Percentiles rank a stretch among this genome's conserved stretches.
Evolutionary conservation across 805 yeast genomes (phyloP).

Genomic region (Candida ascalaphidarum): DNA sequence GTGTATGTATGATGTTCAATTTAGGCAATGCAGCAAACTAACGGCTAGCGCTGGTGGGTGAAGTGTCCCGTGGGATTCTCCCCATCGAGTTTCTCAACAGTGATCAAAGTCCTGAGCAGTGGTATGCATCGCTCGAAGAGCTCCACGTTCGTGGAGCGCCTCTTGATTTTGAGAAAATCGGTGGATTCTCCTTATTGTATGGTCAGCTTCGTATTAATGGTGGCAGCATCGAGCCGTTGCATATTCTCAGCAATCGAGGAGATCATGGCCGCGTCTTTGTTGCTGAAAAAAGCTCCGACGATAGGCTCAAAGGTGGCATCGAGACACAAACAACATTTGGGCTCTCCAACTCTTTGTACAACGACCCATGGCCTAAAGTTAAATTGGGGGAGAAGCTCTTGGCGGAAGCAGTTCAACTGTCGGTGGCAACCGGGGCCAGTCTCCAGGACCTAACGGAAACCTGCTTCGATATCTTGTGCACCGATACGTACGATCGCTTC

Average conservation of each 20-base stretch:
- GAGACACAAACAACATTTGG: conserved; percentile 47
- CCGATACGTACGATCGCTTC: conserved; percentile 25
- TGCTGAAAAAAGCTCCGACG: conserved; percentile 9
- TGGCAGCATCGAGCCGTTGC: conserved; percentile 24
- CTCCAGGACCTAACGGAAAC: conserved; percentile 38
- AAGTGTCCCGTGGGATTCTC: conserved; percentile 45
- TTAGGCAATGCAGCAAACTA: too few relatives aligned
- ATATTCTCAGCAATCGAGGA: conserved; percentile 44
- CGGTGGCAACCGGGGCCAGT: conserved; percentile 7
- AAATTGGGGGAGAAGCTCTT: conserved; percentile 33
- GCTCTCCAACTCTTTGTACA: conserved; percentile 58
- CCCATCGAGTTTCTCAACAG: conserved; percentile 39
- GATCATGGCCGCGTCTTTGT: conserved; percentile 28
- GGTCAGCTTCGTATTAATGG: conserved; percentile 34
- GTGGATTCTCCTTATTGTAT: conserved; percentile 57
- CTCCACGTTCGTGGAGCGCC: conserved; percentile 2
- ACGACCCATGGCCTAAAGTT: conserved; percentile 73
- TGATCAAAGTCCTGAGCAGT: conserved; percentile 25
- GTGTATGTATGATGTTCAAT: conserved; percentile 9
- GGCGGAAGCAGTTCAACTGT: conserved; percentile 10
- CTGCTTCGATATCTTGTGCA: conserved; percentile 48
- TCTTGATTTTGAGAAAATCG: conserved; percentile 27
- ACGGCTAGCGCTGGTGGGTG: conserved; percentile 9
- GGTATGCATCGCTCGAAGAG: conserved; percentile 25
- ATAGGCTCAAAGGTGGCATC: too few relatives aligned